These are phyloP conservation scores for Fistulinella prunicolor DNA, from an alignment of 768 basidiomycete species.

Conservation along the genomic window DNA sequence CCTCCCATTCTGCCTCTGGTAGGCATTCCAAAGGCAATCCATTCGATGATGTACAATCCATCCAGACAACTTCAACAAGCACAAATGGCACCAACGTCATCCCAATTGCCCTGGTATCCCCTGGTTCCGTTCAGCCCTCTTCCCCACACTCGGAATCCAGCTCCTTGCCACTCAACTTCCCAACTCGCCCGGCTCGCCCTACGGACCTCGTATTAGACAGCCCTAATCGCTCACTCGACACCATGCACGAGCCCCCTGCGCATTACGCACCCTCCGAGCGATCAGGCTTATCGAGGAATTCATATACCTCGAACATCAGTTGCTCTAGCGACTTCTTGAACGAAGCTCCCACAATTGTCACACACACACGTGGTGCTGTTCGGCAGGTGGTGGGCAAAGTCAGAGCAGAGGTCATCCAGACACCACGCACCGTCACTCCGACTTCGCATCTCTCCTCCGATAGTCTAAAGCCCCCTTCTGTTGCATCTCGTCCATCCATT, in stretches of 20 bases:
- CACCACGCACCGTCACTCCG: conserved; percentile 41
- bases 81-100: conserved; percentile 84
- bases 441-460: conserved; percentile 31
- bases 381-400: conserved; percentile 74
- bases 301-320: conserved; percentile 73
- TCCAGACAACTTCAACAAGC: conserved; percentile 69
- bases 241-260: conserved; percentile 37
- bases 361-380: conserved; percentile 57
- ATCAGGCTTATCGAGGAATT: conserved; percentile 59
- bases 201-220: conserved; percentile 61
- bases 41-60: conserved; percentile 74
- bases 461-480: conserved; percentile 40
- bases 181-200: conserved; percentile 54
- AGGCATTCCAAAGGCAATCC: conserved; percentile 50
- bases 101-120: conserved; percentile 76
- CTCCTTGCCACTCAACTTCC: conserved; percentile 33
- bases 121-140: conserved; percentile 42
- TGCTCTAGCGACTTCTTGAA: conserved; percentile 76
- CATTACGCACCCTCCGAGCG: conserved; percentile 46
- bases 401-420: conserved; percentile 75
- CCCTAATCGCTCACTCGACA: conserved; percentile 57
- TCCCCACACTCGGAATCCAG: conserved; percentile 33
- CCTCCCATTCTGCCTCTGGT: conserved; percentile 16
- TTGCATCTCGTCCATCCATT: conserved; percentile 39
- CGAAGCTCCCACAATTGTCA: conserved; percentile 81